phyloP scores from a whole-genome alignment of 371 early-diverging fungal genomes.

The Lichtheimia corymbifera region DNA sequence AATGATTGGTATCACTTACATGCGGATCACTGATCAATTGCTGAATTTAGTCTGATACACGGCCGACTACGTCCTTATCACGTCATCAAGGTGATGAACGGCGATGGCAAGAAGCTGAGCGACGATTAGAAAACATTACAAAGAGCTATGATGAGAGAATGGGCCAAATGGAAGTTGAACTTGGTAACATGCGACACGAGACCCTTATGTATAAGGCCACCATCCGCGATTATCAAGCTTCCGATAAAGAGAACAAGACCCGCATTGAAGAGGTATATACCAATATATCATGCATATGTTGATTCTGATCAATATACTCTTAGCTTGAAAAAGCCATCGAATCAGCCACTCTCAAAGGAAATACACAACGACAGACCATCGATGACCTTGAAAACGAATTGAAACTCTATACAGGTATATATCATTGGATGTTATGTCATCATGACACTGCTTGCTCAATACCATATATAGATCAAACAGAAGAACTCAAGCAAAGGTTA shows the following conservation, averaged over 20 bases:
- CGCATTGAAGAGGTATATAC: slow-evolving; percentile 16
- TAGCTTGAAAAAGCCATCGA: slow-evolving; percentile 5
- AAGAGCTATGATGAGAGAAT: slow-evolving; percentile 11
- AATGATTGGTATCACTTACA: no score
- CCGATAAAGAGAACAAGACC: slow-evolving; percentile 20
- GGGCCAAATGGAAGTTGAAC: slow-evolving; percentile 16
- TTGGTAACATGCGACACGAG: slow-evolving; percentile 19
- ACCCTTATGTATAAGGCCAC: slow-evolving; percentile 13
- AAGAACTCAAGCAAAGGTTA: slow-evolving; percentile 6
- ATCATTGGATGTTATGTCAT: no score
- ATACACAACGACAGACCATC: neutral
- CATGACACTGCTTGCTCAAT: no score
- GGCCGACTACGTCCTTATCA: no score
- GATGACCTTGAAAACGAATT: neutral
- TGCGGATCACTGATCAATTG: no score
- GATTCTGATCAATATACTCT: neutral
- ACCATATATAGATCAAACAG: no score
- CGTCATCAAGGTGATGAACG: neutral
- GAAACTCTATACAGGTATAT: no score
- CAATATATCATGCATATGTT: neutral
- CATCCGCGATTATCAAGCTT: slow-evolving; percentile 12
- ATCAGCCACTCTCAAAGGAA: neutral
- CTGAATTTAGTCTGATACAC: no score
- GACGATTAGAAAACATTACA: slow-evolving; percentile 10
- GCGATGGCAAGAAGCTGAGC: slow-evolving; percentile 4